Percentiles rank a stretch among this genome's conserved stretches.
These are phyloP conservation scores for Kluyveromyces wickerhamii DNA, from an alignment of 805 yeast species.

Conservation along the genomic window DNA sequence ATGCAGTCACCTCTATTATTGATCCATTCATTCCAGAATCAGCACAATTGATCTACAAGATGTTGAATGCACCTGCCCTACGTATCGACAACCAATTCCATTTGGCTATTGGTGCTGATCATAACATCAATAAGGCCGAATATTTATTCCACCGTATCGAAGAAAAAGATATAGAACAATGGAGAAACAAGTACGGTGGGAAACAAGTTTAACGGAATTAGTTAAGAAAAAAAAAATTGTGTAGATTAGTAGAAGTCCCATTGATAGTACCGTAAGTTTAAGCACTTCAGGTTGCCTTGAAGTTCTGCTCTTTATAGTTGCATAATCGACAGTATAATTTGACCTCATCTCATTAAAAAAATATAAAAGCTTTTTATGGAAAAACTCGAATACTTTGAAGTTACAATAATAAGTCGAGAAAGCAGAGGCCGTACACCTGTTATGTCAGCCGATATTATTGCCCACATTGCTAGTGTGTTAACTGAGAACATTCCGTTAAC, in stretches of 20 bases:
- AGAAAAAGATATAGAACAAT: conserved; percentile 74
- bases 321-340: no score
- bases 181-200: conserved; percentile 87
- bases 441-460: conserved; percentile 51
- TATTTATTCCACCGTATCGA: conserved; percentile 90
- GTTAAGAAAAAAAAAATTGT: conserved; percentile 1
- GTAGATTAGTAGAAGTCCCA: no score
- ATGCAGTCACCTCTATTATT: conserved; percentile 73
- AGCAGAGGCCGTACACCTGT: no score
- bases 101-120: conserved; percentile 65
- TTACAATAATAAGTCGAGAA: no score
- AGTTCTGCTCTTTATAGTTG: no score
- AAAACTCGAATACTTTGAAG: no score
- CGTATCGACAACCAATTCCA: conserved; percentile 71
- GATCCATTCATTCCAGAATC: conserved; percentile 90
- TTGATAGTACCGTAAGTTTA: no score
- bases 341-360: no score
- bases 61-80: conserved; percentile 75
- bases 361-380: no score
- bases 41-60: conserved; percentile 57
- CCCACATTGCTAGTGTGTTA: conserved; percentile 35
- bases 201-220: conserved; percentile 34
- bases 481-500: conserved; percentile 41
- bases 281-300: no score
- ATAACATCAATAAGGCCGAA: conserved; percentile 83